These are phyloP conservation scores for Populus hybrid DNA, from an alignment of 441 rosid species.

Conservation along the genomic window DNA sequence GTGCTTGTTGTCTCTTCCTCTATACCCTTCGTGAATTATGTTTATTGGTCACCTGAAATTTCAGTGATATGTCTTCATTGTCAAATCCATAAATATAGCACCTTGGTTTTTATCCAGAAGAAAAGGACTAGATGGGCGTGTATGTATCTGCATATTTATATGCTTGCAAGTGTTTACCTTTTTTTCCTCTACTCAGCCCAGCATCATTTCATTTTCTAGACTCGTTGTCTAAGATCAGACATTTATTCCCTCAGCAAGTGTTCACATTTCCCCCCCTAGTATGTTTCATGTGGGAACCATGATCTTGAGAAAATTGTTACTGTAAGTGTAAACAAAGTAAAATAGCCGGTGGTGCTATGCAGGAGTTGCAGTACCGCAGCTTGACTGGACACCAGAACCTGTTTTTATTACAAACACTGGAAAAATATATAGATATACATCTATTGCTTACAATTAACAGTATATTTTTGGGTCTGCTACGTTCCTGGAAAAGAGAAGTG, in stretches of 20 bases:
- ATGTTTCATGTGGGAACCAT: background rate
- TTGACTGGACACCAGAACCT: background rate
- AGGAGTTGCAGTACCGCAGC: background rate
- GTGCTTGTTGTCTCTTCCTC: no score
- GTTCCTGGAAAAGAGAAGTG: background rate
- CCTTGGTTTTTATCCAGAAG: background rate
- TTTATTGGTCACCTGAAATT: background rate
- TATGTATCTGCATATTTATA: background rate
- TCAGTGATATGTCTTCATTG: background rate
- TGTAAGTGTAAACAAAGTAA: background rate
- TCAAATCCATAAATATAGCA: background rate
- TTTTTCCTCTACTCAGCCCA: no score
- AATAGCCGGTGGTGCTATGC: background rate
- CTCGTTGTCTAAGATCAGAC: background rate
- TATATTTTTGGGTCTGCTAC: background rate
- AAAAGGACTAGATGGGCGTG: background rate
- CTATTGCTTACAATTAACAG: background rate
- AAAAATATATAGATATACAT: background rate
- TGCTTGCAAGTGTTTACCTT: no score
- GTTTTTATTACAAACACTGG: background rate
- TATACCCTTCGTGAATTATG: no score
- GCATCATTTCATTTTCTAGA: background rate
- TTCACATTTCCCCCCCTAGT: background rate
- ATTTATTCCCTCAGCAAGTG: background rate
- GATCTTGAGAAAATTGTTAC: background rate